A percentile compares a stretch with the other conserved stretches of the same genome.
Evolutionary conservation across 1,284 basidiomycete species (phyloP).

Genomic region (Leccinum angustisporum): DNA sequence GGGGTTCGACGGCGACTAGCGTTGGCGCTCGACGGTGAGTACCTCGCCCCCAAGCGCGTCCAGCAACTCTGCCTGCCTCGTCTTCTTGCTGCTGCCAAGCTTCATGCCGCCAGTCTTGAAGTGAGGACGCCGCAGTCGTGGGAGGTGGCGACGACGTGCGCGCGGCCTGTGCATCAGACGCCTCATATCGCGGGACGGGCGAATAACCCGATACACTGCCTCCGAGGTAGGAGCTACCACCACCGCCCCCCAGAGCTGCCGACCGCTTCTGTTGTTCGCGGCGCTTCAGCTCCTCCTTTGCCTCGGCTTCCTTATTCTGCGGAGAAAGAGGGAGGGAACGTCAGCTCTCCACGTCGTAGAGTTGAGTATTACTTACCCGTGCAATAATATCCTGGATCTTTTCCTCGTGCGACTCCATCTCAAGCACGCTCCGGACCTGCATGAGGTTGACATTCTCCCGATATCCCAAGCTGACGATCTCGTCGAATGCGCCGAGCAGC

Average conservation of each 20-base stretch:
- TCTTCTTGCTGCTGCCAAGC: slow-evolving; percentile 86
- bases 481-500: slow-evolving; percentile 94
- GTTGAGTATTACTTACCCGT: slow-evolving; percentile 50
- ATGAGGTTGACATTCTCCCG: slow-evolving; percentile 90
- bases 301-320: slow-evolving; percentile 98
- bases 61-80: slow-evolving; percentile 65
- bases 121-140: slow-evolving; percentile 40
- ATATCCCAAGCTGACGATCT: slow-evolving; percentile 94
- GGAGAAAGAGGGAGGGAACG: neutral
- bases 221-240: slow-evolving; percentile 55
- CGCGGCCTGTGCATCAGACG: slow-evolving; percentile 48
- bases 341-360: slow-evolving; percentile 1
- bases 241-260: slow-evolving; percentile 45
- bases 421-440: slow-evolving; percentile 90
- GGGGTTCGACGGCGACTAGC: slow-evolving; percentile 44
- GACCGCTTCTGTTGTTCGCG: slow-evolving; percentile 86
- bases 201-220: slow-evolving; percentile 69
- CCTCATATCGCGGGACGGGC: slow-evolving; percentile 69
- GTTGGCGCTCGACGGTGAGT: slow-evolving; percentile 56
- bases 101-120: slow-evolving; percentile 99
- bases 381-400: slow-evolving; percentile 99
- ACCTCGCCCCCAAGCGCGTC: slow-evolving; percentile 83
- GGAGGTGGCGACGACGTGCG: slow-evolving; percentile 55
- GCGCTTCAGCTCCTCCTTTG: slow-evolving; percentile 98
- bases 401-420: slow-evolving; percentile 99